These are phyloP conservation scores for Cytospora leucostoma DNA, from an alignment of 2,329 filamentous ascomycete genomes.

Conservation along the genomic window DNA sequence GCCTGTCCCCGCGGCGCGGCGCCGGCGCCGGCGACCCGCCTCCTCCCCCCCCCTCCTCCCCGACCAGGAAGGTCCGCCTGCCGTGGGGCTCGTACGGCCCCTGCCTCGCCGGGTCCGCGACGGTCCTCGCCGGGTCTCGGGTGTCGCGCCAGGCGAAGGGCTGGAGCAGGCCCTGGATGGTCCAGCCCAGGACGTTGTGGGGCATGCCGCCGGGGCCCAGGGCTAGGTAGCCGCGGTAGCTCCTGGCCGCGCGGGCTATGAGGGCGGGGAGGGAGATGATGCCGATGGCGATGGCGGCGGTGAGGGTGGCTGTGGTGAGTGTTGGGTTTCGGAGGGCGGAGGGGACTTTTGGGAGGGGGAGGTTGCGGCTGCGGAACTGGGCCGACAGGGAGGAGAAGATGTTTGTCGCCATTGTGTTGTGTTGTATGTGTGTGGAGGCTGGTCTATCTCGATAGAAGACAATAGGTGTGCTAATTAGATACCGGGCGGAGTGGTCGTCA, in stretches of 20 bases:
- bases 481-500: no score
- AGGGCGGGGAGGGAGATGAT: slow-evolving; percentile 25
- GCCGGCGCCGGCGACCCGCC: slow-evolving; percentile 16
- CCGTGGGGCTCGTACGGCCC: slow-evolving; percentile 34
- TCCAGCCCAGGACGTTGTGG: slow-evolving; percentile 45
- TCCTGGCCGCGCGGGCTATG: slow-evolving; percentile 32
- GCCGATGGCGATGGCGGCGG: slow-evolving; percentile 17
- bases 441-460: background rate
- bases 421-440: background rate
- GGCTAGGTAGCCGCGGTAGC: slow-evolving; percentile 44
- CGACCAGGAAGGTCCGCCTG: slow-evolving; percentile 30
- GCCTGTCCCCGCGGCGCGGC: slow-evolving; percentile 33
- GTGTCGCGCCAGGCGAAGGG: slow-evolving; percentile 39
- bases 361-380: slow-evolving; percentile 15
- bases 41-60: background rate
- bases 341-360: background rate
- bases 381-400: background rate
- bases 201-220: slow-evolving; percentile 48
- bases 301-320: slow-evolving; percentile 12
- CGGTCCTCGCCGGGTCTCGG: slow-evolving; percentile 34
- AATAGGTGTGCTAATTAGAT: background rate
- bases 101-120: slow-evolving; percentile 28
- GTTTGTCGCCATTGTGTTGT: slow-evolving; percentile 12
- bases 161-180: slow-evolving; percentile 39
- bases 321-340: slow-evolving; percentile 5